phyloP scores from a whole-genome alignment of 1,284 basidiomycete genomes.

The Rhodotorula sp. region DNA sequence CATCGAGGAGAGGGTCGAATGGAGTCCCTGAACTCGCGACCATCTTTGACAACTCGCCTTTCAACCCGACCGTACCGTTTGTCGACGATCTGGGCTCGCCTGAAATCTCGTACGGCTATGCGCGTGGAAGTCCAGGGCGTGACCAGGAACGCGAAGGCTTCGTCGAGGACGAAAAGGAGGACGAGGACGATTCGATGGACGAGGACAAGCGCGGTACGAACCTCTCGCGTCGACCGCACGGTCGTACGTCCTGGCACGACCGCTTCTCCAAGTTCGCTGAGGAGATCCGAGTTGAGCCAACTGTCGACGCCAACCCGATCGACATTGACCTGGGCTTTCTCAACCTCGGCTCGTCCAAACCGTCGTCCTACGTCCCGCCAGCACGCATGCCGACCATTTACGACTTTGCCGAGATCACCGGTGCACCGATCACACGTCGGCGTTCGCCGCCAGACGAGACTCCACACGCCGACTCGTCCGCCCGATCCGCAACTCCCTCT shows the following conservation, averaged over 20 bases:
- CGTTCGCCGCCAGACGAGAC: too few species aligned
- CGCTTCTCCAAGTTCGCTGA: background rate
- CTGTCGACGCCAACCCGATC: background rate
- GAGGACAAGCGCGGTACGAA: slow-evolving; percentile 17
- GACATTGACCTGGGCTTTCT: background rate
- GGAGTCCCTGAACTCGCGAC: background rate
- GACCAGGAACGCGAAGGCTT: background rate
- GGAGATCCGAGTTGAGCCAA: too few species aligned
- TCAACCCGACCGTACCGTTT: background rate
- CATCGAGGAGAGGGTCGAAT: too few species aligned
- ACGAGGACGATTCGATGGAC: slow-evolving; percentile 7
- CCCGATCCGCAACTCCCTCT: background rate
- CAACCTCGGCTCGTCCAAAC: background rate
- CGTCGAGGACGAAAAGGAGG: background rate
- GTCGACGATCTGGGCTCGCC: background rate
- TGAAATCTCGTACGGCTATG: slow-evolving; percentile 20
- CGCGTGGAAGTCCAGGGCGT: slow-evolving; percentile 1
- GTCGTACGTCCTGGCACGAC: background rate
- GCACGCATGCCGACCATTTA: background rate
- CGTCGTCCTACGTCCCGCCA: slow-evolving; percentile 1
- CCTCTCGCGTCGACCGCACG: background rate
- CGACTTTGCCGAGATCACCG: background rate
- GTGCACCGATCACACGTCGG: background rate
- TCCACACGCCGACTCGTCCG: background rate
- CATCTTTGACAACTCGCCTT: slow-evolving; percentile 13